Percentiles rank a stretch among this genome's conserved stretches.
phyloP scores from a whole-genome alignment of 2,329 filamentous ascomycete species.

The Myriosclerotinia duriaeana region DNA sequence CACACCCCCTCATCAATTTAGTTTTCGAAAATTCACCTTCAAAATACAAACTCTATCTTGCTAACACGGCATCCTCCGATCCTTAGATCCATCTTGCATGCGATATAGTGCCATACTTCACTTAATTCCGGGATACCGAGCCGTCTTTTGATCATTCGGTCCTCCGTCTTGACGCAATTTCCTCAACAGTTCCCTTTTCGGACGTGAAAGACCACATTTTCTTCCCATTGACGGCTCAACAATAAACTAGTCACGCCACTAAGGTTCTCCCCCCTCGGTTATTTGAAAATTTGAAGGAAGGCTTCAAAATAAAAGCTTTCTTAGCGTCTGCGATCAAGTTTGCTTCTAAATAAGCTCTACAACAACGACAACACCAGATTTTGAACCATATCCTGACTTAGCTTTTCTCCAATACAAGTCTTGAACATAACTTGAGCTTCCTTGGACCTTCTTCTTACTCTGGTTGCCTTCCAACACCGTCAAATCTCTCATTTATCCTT shows the following conservation, averaged over 20 bases:
- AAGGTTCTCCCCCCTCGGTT: neutral
- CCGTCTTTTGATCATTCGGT: neutral
- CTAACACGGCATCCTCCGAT: neutral
- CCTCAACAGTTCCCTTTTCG: neutral
- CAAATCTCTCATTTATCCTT: neutral
- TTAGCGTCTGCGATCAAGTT: neutral
- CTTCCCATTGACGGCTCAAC: neutral
- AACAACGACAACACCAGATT: neutral
- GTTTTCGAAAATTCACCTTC: neutral
- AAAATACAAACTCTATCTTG: neutral
- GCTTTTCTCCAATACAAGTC: neutral
- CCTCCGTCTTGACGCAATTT: neutral
- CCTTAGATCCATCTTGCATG: neutral
- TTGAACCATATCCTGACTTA: neutral
- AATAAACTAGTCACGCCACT: neutral
- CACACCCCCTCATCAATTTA: neutral
- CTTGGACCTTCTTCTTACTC: neutral
- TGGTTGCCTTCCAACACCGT: rapidly evolving
- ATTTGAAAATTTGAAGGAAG: neutral
- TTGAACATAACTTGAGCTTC: neutral
- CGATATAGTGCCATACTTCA: neutral
- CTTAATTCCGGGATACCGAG: neutral
- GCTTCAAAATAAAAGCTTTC: neutral
- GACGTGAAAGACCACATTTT: too few species aligned
- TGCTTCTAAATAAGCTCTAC: neutral